phyloP scores from a whole-genome alignment of 2,329 filamentous ascomycete species.

The Pyricularia sp. region DNA sequence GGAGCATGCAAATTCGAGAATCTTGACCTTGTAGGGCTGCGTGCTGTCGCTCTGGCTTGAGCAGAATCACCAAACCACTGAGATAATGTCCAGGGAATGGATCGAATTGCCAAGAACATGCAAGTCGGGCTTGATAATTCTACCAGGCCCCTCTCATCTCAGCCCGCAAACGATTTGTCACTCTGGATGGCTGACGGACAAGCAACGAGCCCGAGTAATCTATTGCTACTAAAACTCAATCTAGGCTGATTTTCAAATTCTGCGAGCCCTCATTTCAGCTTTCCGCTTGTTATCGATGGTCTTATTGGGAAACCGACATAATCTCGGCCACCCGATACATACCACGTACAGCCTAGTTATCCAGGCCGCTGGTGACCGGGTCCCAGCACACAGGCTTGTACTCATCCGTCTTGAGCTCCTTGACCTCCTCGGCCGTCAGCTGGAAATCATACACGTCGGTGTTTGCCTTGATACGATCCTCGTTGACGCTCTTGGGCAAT shows the following conservation, averaged over 20 bases:
- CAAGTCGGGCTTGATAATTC: too few species aligned
- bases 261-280: not conserved
- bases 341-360: conserved; percentile 4
- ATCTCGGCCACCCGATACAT: not conserved
- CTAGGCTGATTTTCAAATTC: not conserved
- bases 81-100: not conserved
- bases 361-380: conserved; percentile 11
- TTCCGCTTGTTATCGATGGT: not conserved
- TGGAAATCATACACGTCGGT: conserved; percentile 50
- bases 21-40: not conserved
- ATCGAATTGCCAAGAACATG: too few species aligned
- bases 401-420: conserved; percentile 25
- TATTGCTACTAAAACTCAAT: not conserved
- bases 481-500: conserved; percentile 50
- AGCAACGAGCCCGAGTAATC: not conserved
- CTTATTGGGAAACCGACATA: not conserved
- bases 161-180: too few species aligned
- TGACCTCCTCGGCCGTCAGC: conserved; percentile 41
- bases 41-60: not conserved
- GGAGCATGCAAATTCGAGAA: not conserved
- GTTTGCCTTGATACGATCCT: conserved; percentile 47
- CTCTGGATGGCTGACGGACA: not conserved
- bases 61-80: not conserved
- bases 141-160: not conserved
- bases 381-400: conserved; percentile 17